These are phyloP conservation scores for Aurantiochytrium sp. DNA, from an alignment of 108 stramenopile genomes.

Conservation along the genomic window DNA sequence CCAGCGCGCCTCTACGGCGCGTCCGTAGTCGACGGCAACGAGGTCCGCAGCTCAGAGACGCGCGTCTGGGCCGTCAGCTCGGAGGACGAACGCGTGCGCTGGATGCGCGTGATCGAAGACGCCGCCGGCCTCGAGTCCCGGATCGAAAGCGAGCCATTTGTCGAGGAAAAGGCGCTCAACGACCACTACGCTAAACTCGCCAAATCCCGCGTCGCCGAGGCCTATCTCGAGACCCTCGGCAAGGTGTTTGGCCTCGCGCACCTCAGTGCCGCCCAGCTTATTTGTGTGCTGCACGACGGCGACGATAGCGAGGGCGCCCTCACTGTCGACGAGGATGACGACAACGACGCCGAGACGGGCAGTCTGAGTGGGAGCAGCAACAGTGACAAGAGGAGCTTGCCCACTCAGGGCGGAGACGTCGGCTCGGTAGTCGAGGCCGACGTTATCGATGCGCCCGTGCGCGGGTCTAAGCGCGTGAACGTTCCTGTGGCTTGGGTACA, in stretches of 20 bases:
- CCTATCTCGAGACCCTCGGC: background rate
- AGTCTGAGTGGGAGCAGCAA: too few species aligned
- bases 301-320: background rate
- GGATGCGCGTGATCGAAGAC: constrained; percentile 4
- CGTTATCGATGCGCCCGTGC: background rate
- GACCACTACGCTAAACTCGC: background rate
- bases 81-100: background rate
- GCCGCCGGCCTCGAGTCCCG: background rate
- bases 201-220: background rate
- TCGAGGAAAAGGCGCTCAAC: background rate
- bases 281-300: background rate
- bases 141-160: background rate
- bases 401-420: too few species aligned
- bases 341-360: background rate
- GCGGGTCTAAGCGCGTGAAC: background rate
- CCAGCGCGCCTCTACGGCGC: background rate
- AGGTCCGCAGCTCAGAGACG: background rate
- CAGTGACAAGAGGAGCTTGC: too few species aligned
- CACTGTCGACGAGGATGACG: background rate
- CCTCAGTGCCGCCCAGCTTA: background rate
- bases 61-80: background rate
- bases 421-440: background rate
- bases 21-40: background rate
- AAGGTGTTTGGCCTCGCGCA: background rate
- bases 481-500: constrained; percentile 19